Conservation (phyloP, 345 rosid species). For the Boechera divaricarpa region DNA sequence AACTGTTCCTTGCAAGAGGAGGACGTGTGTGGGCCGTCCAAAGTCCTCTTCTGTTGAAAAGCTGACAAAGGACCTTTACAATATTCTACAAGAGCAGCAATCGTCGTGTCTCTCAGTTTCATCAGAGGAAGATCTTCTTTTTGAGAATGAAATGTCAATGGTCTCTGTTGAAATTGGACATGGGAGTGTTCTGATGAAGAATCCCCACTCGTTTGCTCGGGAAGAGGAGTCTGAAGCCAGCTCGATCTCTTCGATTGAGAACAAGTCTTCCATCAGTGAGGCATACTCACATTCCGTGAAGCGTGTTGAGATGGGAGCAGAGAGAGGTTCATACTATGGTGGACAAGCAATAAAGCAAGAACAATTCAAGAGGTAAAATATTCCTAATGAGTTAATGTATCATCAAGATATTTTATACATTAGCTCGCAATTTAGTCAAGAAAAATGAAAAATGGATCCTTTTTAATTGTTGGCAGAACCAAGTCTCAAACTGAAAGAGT, state of each 20-base stretch:
- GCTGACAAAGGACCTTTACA: constrained; percentile 84
- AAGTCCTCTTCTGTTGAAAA: constrained; percentile 91
- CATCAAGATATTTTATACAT: background rate
- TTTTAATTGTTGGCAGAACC: constrained; percentile 32
- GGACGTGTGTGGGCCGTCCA: constrained; percentile 83
- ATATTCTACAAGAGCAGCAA: constrained; percentile 93
- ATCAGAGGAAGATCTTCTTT: constrained; percentile 92
- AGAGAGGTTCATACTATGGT: constrained; percentile 49
- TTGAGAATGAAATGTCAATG: constrained; percentile 89
- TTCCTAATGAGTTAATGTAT: background rate
- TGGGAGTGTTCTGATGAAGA: constrained; percentile 87
- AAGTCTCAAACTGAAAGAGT: constrained; percentile 64
- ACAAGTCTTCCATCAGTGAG: constrained; percentile 60
- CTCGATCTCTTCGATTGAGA: constrained; percentile 83
- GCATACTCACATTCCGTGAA: constrained; percentile 62
- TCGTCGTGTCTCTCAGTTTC: constrained; percentile 86
- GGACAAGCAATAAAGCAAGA: constrained; percentile 64
- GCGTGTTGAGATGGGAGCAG: constrained; percentile 49
- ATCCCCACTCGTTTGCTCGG: constrained; percentile 79
- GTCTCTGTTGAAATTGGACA: constrained; percentile 97
- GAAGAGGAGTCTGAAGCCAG: constrained; percentile 99
- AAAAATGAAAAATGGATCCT: background rate
- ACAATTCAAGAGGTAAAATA: constrained; percentile 65
- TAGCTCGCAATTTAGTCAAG: constrained; percentile 18
- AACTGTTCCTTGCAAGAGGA: constrained; percentile 84